Conservation (phyloP, 2,329 filamentous ascomycete genomes). For the Pezicula radicicola region DNA sequence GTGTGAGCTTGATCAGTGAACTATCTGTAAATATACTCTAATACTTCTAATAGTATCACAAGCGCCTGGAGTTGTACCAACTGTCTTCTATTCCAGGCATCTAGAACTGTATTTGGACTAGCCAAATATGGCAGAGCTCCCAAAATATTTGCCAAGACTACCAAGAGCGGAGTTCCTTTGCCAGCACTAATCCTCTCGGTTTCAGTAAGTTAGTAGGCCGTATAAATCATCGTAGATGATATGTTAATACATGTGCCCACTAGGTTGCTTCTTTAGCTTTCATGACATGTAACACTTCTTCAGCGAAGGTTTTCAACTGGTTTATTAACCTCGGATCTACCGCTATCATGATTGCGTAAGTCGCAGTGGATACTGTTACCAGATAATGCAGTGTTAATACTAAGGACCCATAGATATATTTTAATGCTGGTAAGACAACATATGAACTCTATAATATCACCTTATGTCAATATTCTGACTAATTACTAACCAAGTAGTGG, state of each 20-base stretch:
- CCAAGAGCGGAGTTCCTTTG: neutral
- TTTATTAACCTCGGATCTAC: neutral
- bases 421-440: neutral
- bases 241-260: constrained; percentile 64
- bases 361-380: neutral
- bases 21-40: no score
- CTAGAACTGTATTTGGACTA: no score
- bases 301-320: neutral
- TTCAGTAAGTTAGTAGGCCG: constrained; percentile 54
- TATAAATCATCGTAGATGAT: constrained; percentile 37
- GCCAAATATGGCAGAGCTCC: no score
- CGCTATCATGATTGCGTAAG: neutral
- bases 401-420: neutral
- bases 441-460: neutral
- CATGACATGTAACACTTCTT: neutral
- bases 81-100: neutral
- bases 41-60: constrained; percentile 27
- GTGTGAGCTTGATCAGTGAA: no score
- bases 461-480: constrained; percentile 46
- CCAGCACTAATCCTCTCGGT: constrained; percentile 48
- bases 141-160: no score
- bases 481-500: constrained; percentile 57
- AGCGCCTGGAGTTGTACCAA: constrained; percentile 42
- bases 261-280: constrained; percentile 32
- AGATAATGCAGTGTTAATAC: neutral